Percentiles rank a stretch among this genome's conserved stretches.
Conservation (phyloP, 306 rosid genomes). For the Phaseolus lunatus region DNA sequence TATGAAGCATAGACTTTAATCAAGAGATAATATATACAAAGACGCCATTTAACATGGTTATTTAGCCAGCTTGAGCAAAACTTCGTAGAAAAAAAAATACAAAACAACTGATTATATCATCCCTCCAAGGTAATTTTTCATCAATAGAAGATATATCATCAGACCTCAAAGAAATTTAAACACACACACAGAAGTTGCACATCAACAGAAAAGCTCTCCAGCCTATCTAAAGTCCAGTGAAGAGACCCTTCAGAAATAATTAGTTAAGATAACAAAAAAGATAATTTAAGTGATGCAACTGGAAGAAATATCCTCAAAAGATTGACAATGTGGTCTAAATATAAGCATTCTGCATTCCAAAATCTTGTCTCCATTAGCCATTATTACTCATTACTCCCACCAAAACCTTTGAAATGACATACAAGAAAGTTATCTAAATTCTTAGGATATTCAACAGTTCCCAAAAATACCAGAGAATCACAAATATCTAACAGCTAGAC, state of each 20-base stretch:
- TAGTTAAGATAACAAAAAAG: neutral
- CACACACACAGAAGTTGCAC: neutral
- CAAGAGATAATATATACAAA: neutral
- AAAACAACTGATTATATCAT: neutral
- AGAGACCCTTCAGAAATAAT: neutral
- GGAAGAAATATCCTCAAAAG: neutral
- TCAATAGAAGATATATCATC: neutral
- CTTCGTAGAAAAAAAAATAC: neutral
- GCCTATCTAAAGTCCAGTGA: neutral
- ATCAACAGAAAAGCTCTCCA: constrained; percentile 2
- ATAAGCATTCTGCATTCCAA: neutral
- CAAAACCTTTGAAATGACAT: neutral
- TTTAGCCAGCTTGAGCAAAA: neutral
- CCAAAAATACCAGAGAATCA: neutral
- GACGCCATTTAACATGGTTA: neutral
- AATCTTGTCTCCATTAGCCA: neutral
- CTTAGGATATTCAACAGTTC: neutral
- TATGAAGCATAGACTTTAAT: constrained; percentile 1
- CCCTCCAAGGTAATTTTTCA: neutral
- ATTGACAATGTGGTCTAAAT: neutral
- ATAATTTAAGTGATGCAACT: constrained; percentile 1
- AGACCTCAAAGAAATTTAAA: neutral
- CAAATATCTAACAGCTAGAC: neutral
- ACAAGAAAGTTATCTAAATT: neutral
- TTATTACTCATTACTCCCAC: neutral